A percentile compares a stretch with the other conserved stretches of the same genome.
Evolutionary conservation across 331 rosid genomes (phyloP).

Genomic region (Malus hybrid): DNA sequence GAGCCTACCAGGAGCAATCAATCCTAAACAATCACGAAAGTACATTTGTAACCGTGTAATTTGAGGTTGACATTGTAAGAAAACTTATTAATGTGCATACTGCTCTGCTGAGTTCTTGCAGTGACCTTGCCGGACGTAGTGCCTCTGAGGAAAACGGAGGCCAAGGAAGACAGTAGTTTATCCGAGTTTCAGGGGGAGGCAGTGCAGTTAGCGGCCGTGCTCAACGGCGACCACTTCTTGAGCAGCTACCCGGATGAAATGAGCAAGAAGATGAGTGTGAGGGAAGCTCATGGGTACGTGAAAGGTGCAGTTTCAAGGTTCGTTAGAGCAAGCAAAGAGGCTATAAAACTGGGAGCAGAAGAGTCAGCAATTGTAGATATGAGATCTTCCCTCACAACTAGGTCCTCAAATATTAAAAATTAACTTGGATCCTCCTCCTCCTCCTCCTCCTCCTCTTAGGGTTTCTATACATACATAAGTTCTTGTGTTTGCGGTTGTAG

Average conservation of each 20-base stretch:
- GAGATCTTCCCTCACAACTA: slow-evolving; percentile 98
- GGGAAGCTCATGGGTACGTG: slow-evolving; percentile 72
- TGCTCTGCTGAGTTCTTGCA: slow-evolving; percentile 12
- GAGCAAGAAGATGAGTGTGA: slow-evolving; percentile 81
- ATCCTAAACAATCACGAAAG: no score
- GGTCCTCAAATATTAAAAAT: slow-evolving; percentile 52
- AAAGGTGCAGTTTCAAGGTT: slow-evolving; percentile 81
- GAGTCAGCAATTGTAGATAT: slow-evolving; percentile 92
- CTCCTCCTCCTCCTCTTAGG: background rate
- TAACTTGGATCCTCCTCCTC: background rate
- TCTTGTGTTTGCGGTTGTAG: slow-evolving; percentile 2
- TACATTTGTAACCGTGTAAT: no score
- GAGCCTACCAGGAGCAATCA: background rate
- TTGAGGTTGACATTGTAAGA: background rate
- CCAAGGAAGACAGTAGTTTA: slow-evolving; percentile 50
- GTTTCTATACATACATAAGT: no score
- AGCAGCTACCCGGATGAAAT: slow-evolving; percentile 85
- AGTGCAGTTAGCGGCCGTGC: slow-evolving; percentile 91
- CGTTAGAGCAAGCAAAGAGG: slow-evolving; percentile 92
- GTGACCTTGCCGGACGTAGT: slow-evolving; percentile 80
- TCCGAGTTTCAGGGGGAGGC: slow-evolving; percentile 90
- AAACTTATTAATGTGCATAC: background rate
- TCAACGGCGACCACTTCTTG: slow-evolving; percentile 83
- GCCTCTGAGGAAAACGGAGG: slow-evolving; percentile 64
- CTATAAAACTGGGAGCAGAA: slow-evolving; percentile 80